phyloP scores from a whole-genome alignment of 768 basidiomycete species.

The Leucocoprinus sp. region DNA sequence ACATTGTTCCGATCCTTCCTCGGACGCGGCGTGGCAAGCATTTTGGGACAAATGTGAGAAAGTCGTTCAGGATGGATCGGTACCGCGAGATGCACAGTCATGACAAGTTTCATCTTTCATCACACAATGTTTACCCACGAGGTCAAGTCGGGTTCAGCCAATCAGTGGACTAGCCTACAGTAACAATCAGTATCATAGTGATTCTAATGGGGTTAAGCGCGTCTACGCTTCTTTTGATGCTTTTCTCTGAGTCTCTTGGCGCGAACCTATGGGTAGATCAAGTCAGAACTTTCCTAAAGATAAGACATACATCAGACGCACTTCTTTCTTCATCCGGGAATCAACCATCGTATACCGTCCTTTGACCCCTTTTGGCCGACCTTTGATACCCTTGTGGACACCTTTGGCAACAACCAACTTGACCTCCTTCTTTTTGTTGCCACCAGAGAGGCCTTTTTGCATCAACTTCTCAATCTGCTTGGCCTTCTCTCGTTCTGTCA shows the following conservation, averaged over 20 bases:
- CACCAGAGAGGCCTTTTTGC: conserved; percentile 65
- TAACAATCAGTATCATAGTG: conserved; percentile 1
- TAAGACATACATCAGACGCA: conserved; percentile 22
- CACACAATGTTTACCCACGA: too few species aligned
- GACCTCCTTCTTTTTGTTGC: conserved; percentile 66
- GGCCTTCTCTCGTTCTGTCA: conserved; percentile 94
- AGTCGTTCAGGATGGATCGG: conserved; percentile 1
- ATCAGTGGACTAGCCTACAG: neutral
- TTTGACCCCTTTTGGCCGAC: conserved; percentile 92
- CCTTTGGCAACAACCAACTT: conserved; percentile 93
- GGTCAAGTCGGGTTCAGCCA: too few species aligned
- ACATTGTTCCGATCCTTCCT: conserved; percentile 8
- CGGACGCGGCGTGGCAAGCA: conserved; percentile 11
- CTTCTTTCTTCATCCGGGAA: conserved; percentile 90
- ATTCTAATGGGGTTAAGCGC: conserved; percentile 1
- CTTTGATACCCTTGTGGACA: conserved; percentile 80
- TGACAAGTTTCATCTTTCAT: neutral
- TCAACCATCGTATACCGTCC: conserved; percentile 95
- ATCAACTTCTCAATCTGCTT: conserved; percentile 89
- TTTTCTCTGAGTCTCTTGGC: conserved; percentile 78
- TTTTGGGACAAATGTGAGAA: conserved; percentile 16
- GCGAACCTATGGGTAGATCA: conserved; percentile 44
- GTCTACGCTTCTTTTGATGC: conserved; percentile 52
- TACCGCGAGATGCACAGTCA: neutral
- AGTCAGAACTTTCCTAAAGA: neutral